Base-by-base conservation (phyloP, 306 rosid species). In the Clitoria ternatea region DNA sequence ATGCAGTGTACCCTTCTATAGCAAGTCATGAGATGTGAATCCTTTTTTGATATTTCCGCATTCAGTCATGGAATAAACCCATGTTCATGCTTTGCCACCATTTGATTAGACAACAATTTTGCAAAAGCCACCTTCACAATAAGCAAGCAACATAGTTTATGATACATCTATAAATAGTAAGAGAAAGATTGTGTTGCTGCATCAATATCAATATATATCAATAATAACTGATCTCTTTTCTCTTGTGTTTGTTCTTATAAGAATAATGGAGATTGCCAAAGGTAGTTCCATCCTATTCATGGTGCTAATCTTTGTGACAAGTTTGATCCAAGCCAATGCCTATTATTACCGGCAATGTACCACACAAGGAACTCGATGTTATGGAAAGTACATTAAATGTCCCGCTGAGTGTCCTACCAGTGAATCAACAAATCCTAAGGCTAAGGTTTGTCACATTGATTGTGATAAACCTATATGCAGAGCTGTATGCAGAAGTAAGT, bases 391-490 rank as follows among this genome's bases (percentile, higher is more conserved):
- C 43, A 75, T 66, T 19, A 7, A 0, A 10, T 75, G 80, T 24
- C 80, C 80, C 0, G 22, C 27, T 5, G 79, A 75, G 19, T 75
- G 68, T 33, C 79, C 52, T 4, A 55, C 23, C 52, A 75, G 61
- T 20, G 49, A 37, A 30, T 73, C 87, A 2, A 17, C 18, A 7
- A 55, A 79, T 55, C 82, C 77, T 0, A 61, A 72, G 2, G 84
- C 87, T 22, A 83, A 83, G 69, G 61, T 79, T 76, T 79, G 82
- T 72, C 13, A 37, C 5, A 35, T 79, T 13, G 79, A 79, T 20
- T 79, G 82, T 20, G 56, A 83, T 33, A 67, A 79, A 56, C 87
- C 84, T 4, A 23, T 42, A 13, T 83, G 80, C 47, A 55, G 57
- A n/a, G n/a, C n/a, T n/a, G n/a, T n/a, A n/a, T n/a, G n/a, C n/a